Conservation (phyloP, 106 monocot species). For the Cymbidium sinense region DNA sequence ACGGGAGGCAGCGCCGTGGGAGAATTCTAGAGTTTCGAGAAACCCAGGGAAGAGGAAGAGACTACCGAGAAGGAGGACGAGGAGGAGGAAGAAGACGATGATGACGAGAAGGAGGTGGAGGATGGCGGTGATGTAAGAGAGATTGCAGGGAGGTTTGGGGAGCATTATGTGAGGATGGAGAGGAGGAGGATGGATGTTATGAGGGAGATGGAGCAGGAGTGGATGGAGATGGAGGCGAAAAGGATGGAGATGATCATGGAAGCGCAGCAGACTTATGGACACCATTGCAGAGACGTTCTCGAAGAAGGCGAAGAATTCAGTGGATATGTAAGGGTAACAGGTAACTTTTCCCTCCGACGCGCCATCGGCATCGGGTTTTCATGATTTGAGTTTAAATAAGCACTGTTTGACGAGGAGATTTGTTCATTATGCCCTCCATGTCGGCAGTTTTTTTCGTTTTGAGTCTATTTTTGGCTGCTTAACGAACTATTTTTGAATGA, state of each 20-base stretch:
- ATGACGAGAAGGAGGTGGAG: neutral
- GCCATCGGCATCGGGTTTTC: neutral
- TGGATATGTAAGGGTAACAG: neutral
- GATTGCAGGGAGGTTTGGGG: constrained; percentile 41
- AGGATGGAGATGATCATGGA: constrained; percentile 56
- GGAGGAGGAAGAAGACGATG: constrained; percentile 8
- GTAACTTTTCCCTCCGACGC: neutral
- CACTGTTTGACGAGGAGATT: neutral
- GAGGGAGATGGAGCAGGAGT: constrained; percentile 67
- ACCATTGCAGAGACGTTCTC: constrained; percentile 27
- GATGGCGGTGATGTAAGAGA: constrained; percentile 3
- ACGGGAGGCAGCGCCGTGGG: constrained; percentile 19
- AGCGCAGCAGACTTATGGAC: constrained; percentile 38
- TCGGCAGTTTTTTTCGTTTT: neutral
- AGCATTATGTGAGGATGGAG: constrained; percentile 50
- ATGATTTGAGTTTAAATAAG: neutral
- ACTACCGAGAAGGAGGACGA: constrained; percentile 10
- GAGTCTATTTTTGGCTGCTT: neutral
- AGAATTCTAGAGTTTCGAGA: constrained; percentile 2
- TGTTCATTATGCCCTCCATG: neutral
- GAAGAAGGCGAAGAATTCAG: constrained; percentile 42
- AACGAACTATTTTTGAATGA: neutral
- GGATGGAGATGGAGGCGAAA: constrained; percentile 67
- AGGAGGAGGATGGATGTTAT: constrained; percentile 70
- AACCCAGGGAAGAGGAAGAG: constrained; percentile 7